These are phyloP conservation scores for Cydonia oblonga DNA, from an alignment of 331 rosid genomes.

Conservation along the genomic window DNA sequence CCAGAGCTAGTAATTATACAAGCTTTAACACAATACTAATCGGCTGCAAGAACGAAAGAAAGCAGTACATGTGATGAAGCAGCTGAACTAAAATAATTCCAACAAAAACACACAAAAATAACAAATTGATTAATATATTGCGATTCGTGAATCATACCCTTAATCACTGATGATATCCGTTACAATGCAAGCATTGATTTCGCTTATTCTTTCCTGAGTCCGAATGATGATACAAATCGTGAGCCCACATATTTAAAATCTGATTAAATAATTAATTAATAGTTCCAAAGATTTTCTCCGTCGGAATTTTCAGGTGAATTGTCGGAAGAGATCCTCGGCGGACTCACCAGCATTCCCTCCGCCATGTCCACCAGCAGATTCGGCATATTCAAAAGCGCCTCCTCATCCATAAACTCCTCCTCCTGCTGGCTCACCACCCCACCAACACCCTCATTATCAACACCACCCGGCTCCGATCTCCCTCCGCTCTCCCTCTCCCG, in stretches of 20 bases:
- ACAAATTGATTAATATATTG: not conserved
- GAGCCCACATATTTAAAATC: not conserved
- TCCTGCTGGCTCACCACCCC: not conserved
- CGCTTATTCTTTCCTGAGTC: not conserved
- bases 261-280: not conserved
- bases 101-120: not conserved
- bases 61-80: not conserved
- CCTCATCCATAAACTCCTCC: constrained; percentile 53
- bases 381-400: constrained; percentile 77
- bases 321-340: constrained; percentile 65
- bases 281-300: constrained; percentile 70
- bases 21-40: not conserved
- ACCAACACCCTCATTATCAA: not conserved
- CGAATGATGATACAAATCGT: not conserved
- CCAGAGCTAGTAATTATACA: not conserved
- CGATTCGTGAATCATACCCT: not conserved
- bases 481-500: not conserved
- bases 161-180: not conserved
- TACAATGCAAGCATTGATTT: not conserved
- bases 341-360: constrained; percentile 90
- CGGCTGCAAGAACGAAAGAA: not conserved
- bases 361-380: constrained; percentile 83
- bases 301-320: constrained; percentile 56
- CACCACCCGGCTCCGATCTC: not conserved
- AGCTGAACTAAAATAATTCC: not conserved